Percentiles rank a stretch among this genome's conserved stretches.
Conservation (phyloP, 352 stramenopile genomes). For the Globisporangium apiculatum region DNA sequence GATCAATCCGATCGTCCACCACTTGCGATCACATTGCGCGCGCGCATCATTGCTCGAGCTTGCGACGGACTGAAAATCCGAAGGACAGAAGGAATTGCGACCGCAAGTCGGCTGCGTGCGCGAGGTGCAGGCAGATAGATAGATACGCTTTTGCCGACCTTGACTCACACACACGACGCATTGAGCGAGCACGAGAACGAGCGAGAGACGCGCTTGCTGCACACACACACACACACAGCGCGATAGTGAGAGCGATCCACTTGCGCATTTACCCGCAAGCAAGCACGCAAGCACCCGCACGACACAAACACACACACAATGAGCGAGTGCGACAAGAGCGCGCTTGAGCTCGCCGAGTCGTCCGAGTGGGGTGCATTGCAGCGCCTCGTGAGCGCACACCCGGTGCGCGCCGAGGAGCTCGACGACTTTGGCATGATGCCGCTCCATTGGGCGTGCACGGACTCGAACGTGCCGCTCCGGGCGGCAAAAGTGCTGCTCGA, state of each 20-base stretch:
- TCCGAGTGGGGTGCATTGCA: slow-evolving; percentile 63
- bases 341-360: slow-evolving; percentile 67
- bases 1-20: too few species aligned
- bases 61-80: not conserved
- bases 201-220: not conserved
- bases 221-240: not conserved
- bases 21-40: not conserved
- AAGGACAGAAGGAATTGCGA: slow-evolving; percentile 4
- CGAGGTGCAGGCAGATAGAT: not conserved
- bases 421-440: slow-evolving; percentile 73
- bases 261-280: not conserved
- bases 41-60: not conserved
- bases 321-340: slow-evolving; percentile 23
- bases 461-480: too few species aligned
- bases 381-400: slow-evolving; percentile 38
- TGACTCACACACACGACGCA: not conserved
- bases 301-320: slow-evolving; percentile 2
- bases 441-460: too few species aligned
- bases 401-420: slow-evolving; percentile 1
- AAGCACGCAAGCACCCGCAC: not conserved
- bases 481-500: slow-evolving; percentile 46
- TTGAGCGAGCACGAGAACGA: not conserved
- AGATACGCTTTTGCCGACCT: slow-evolving; percentile 9
- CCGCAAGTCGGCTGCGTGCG: not conserved
- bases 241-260: too few species aligned